Percentiles rank a stretch among this genome's conserved stretches.
Conservation (phyloP, 2,329 filamentous ascomycete genomes). For the Verticillium alfalfae region DNA sequence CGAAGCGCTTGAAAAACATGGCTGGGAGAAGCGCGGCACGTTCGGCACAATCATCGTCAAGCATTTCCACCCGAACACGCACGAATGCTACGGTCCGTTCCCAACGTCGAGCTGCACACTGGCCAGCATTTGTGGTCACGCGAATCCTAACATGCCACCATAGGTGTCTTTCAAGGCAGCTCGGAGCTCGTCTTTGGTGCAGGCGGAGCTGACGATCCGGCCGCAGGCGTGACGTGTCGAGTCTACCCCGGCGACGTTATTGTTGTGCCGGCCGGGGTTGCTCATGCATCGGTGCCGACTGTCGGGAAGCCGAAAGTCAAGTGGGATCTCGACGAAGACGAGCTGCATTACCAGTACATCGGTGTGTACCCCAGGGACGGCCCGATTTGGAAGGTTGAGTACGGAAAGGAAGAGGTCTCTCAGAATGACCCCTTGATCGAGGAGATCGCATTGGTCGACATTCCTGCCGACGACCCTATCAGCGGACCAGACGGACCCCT, state of each 20-base stretch:
- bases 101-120: neutral
- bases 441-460: constrained; percentile 1
- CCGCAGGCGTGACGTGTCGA: constrained; percentile 8
- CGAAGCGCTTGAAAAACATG: constrained; percentile 10
- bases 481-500: constrained; percentile 2
- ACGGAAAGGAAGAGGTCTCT: constrained; percentile 1
- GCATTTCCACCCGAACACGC: constrained; percentile 16
- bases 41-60: constrained; percentile 16
- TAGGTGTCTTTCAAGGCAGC: constrained; percentile 15
- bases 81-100: constrained; percentile 16
- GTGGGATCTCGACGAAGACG: constrained; percentile 8
- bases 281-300: constrained; percentile 10
- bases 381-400: neutral
- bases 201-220: constrained; percentile 7
- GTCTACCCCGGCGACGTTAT: constrained; percentile 14
- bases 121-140: neutral
- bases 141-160: neutral
- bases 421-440: neutral
- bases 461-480: constrained; percentile 3
- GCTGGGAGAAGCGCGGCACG: constrained; percentile 16
- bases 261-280: constrained; percentile 14
- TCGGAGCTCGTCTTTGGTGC: constrained; percentile 14
- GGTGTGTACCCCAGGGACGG: constrained; percentile 14
- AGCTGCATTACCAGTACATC: constrained; percentile 13
- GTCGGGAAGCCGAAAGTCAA: neutral